A percentile compares a stretch with the other conserved stretches of the same genome.
Evolutionary conservation across 1,139 yeast genomes (phyloP).

Genomic region (Pneumocystis canis): DNA sequence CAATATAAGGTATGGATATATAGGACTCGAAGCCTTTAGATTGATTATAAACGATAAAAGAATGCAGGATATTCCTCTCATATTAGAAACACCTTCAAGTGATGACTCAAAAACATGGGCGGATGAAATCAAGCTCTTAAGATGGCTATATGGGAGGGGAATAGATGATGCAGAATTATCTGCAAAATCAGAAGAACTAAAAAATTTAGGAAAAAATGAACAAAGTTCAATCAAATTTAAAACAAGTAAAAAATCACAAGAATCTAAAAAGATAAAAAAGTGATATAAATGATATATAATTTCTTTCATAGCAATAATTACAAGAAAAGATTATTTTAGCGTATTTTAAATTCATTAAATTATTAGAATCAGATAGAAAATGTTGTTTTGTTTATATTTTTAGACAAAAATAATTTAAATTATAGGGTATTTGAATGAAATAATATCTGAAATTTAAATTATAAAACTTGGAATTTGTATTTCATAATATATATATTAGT

Average conservation of each 20-base stretch:
- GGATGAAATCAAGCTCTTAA: slow-evolving; percentile 61
- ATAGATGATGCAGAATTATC: slow-evolving; percentile 43
- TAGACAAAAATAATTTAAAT: too few relatives aligned
- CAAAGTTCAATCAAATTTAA: neutral
- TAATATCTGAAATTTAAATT: too few relatives aligned
- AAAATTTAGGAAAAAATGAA: slow-evolving; percentile 5
- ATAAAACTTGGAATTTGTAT: too few relatives aligned
- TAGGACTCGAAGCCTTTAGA: slow-evolving; percentile 75
- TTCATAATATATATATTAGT: neutral
- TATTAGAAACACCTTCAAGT: slow-evolving; percentile 77
- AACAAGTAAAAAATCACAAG: neutral
- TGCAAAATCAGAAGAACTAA: slow-evolving; percentile 35
- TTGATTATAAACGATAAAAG: slow-evolving; percentile 54
- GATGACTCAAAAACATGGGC: slow-evolving; percentile 47
- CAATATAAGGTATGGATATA: slow-evolving; percentile 43
- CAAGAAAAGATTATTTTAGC: neutral
- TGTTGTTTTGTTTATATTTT: too few relatives aligned
- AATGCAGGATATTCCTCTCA: slow-evolving; percentile 54
- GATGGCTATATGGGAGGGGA: slow-evolving; percentile 48
- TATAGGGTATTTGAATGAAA: too few relatives aligned
- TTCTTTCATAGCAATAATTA: neutral
- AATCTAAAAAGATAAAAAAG: neutral
- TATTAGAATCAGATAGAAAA: neutral
- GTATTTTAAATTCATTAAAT: neutral
- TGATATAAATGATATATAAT: neutral